These are phyloP conservation scores for Cyberlindnera galapagoensis DNA, from an alignment of 805 yeast genomes.

Conservation along the genomic window DNA sequence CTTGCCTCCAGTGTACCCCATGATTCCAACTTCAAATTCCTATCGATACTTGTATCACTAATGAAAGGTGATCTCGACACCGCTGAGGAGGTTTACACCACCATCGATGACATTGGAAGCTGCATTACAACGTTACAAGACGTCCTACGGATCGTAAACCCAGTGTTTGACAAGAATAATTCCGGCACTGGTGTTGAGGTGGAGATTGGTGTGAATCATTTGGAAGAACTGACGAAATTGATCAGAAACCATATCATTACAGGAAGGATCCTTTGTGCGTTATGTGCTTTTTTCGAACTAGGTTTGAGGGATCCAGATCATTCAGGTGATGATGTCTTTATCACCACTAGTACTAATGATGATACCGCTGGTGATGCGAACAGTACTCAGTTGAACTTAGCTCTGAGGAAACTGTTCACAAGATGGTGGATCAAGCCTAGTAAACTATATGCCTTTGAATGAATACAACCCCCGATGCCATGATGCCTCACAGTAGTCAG, in stretches of 20 bases:
- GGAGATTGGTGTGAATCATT: constrained; percentile 4
- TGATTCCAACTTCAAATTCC: constrained; percentile 6
- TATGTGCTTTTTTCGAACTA: constrained; percentile 29
- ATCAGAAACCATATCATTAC: constrained; percentile 26
- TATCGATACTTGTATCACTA: constrained; percentile 17
- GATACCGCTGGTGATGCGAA: too few relatives aligned
- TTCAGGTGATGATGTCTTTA: constrained; percentile 12
- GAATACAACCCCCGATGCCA: too few relatives aligned
- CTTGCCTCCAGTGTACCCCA: constrained; percentile 16
- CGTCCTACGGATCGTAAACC: constrained; percentile 17
- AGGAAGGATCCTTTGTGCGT: constrained; percentile 28
- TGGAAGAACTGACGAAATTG: constrained; percentile 22
- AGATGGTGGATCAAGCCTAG: constrained; percentile 24
- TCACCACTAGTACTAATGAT: too few relatives aligned
- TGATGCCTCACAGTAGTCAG: neutral
- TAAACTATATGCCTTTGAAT: constrained; percentile 31
- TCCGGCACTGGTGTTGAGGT: constrained; percentile 5
- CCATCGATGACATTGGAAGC: constrained; percentile 2
- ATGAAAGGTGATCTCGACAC: constrained; percentile 21
- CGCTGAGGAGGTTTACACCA: constrained; percentile 6
- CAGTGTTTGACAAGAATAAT: constrained; percentile 19
- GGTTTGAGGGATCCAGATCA: constrained; percentile 8
- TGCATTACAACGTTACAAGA: constrained; percentile 1
- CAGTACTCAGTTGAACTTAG: too few relatives aligned
- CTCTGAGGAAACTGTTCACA: constrained; percentile 7